Evolutionary conservation across 2,329 filamentous ascomycete species (phyloP), one percentile per base, ranked within the genome.

Genomic region (Corynespora cassiicola): DNA sequence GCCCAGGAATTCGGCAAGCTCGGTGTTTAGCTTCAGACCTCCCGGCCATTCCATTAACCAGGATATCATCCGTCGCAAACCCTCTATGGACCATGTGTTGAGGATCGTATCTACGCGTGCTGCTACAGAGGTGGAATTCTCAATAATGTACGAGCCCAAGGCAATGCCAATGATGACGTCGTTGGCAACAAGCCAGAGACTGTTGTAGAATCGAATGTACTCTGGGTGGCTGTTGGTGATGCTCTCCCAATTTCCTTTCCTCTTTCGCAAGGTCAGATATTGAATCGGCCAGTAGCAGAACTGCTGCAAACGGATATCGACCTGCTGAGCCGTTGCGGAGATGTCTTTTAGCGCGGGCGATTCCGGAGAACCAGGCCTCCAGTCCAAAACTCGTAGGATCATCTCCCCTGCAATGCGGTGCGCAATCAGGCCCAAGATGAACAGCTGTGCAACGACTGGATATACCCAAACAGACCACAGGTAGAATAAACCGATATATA

Each of bases 251-350:
- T 95, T 90, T 47, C 86, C 84, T 63, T 95, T 95, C 24, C 91
- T 80, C 61, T 88, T 85, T n/a, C 91, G 86, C 30, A 99, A 71
- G 11, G 90, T 97, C 27, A 92, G 79, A 63, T 97, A 96, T 66
- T 99, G 92, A 70, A 95, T 90, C 2, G 94, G 95, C 91, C 92
- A 97, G 68, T 99, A 99, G 70, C 92, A 97, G 63, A 97, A 97
- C 65, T 99, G 94, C 64, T 97, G 90, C 15, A 99, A 78, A 5
- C 94, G 87, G 50, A 99, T 96, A 69, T 99, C 94, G 22, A 99
- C 85, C 69, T 99, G 94, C 66, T 99, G 94, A 16, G 94, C 94
- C 0, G 92, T 97, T 10, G 94, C 94, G 20, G 91, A 97, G 28
- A 97, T 84, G 64, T 99, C 94, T 65, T 97, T 97, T 39, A 99